Conservation (phyloP, 2,329 filamentous ascomycete species). For the Calonectria fujianensis region DNA sequence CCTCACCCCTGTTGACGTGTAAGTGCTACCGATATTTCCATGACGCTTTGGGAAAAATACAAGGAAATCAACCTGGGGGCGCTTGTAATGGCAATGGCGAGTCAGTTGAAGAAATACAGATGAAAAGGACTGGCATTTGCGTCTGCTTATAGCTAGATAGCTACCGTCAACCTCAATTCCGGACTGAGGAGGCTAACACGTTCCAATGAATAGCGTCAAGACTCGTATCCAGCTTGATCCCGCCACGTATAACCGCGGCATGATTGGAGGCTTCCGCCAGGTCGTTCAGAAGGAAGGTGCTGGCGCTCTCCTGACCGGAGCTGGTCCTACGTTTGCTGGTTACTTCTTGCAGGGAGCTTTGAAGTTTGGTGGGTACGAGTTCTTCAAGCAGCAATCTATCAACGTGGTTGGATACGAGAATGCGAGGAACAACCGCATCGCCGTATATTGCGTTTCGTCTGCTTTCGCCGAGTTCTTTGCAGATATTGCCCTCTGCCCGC, state of each 20-base stretch:
- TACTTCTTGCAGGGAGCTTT: slow-evolving; percentile 9
- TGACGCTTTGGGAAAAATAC: not conserved
- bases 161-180: too few species aligned
- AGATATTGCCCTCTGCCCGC: slow-evolving; percentile 90
- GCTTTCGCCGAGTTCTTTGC: slow-evolving; percentile 81
- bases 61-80: not conserved
- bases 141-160: not conserved
- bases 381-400: slow-evolving; percentile 22
- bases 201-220: not conserved
- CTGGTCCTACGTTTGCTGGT: not conserved
- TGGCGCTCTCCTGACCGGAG: slow-evolving; percentile 11
- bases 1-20: slow-evolving; percentile 15
- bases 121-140: not conserved
- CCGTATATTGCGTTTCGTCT: slow-evolving; percentile 85
- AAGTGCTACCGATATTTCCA: not conserved
- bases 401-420: slow-evolving; percentile 10
- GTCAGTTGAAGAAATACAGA: too few species aligned
- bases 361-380: slow-evolving; percentile 19
- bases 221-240: slow-evolving; percentile 17
- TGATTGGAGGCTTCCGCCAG: slow-evolving; percentile 15
- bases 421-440: slow-evolving; percentile 52
- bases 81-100: not conserved
- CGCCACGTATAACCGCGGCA: slow-evolving; percentile 10
- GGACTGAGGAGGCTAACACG: not conserved
- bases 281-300: slow-evolving; percentile 3